A percentile compares a stretch with the other conserved stretches of the same genome.
Conservation (phyloP, 345 rosid genomes). For the Salix viminalis region DNA sequence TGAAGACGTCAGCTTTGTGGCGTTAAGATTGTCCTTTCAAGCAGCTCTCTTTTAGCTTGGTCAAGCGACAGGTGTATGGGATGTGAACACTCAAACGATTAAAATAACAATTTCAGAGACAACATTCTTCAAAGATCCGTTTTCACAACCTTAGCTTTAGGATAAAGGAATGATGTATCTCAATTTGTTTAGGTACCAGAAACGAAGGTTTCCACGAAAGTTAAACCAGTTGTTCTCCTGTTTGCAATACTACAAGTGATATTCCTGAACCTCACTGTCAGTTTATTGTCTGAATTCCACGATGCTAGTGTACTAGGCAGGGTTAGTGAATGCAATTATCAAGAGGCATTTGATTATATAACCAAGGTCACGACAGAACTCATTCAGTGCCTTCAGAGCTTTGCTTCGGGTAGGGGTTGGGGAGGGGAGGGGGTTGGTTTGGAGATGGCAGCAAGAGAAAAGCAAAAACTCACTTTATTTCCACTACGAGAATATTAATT, state of each 20-base stretch:
- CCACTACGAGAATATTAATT: slow-evolving; percentile 42
- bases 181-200: not conserved
- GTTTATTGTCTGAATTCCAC: not conserved
- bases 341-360: not conserved
- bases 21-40: not conserved
- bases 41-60: not conserved
- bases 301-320: too few relatives aligned
- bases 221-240: not conserved
- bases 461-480: slow-evolving; percentile 29
- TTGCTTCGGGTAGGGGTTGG: not conserved
- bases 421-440: not conserved
- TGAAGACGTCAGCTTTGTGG: not conserved
- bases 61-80: not conserved
- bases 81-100: not conserved
- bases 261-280: not conserved
- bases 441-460: not conserved
- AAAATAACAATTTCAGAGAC: not conserved
- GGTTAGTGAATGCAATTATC: too few relatives aligned
- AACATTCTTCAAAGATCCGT: not conserved
- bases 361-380: not conserved
- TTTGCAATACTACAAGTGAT: not conserved
- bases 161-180: not conserved
- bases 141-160: not conserved
- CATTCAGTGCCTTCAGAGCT: not conserved
- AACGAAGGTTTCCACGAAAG: not conserved